Conservation (phyloP, 768 basidiomycete genomes). For the Auriscalpium vulgare region DNA sequence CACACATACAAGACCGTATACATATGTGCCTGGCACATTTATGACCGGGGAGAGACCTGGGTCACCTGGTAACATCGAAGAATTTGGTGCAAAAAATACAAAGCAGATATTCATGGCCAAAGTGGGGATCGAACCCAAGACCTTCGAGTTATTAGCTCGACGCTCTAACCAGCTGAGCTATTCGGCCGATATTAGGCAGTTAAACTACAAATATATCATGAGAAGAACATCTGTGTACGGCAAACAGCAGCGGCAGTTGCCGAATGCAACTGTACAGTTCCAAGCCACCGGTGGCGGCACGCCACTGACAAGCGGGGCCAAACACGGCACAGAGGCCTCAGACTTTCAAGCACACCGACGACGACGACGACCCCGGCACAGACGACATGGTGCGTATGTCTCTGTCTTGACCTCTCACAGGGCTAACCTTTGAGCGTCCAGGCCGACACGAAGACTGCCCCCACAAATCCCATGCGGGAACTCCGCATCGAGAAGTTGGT, state of each 20-base stretch:
- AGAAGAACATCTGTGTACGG: neutral
- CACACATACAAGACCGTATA: no score
- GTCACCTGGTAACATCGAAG: no score
- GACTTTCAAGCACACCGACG: neutral
- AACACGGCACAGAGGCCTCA: neutral
- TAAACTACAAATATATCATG: neutral
- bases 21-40: no score
- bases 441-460: constrained; percentile 85
- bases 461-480: constrained; percentile 94
- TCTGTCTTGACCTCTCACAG: no score
- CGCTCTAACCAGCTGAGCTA: constrained; percentile 94
- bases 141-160: constrained; percentile 61
- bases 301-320: neutral
- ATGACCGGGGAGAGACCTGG: no score
- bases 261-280: constrained; percentile 1
- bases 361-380: constrained; percentile 1
- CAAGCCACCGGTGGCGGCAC: constrained; percentile 1
- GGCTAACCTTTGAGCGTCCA: constrained; percentile 20
- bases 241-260: neutral
- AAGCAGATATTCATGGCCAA: constrained; percentile 4
- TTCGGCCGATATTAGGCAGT: constrained; percentile 1
- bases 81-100: neutral
- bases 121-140: constrained; percentile 21
- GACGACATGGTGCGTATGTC: neutral
- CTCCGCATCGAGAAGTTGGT: constrained; percentile 97